Evolutionary conservation across 78 protist genomes (phyloP), one percentile per base, ranked within the genome.

Genomic region (Dictyostelium firmibasis): DNA sequence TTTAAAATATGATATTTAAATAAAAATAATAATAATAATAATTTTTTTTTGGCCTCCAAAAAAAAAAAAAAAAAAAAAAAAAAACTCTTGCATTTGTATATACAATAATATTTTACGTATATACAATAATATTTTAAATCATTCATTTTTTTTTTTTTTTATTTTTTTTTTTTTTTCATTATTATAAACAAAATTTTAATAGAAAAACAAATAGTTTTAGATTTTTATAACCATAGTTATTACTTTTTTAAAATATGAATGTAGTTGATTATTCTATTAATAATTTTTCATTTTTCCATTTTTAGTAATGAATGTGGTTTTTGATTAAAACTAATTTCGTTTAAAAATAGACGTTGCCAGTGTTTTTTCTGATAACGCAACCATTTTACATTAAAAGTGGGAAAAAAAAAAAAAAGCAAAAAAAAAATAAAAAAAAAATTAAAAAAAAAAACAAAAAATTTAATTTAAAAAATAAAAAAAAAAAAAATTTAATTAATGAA

Each of bases 1-100:
- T 18, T 69, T 84, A 70, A 84, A 70, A 84, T 47, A 84, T 70
- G 91, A 84, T 70, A 14, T 84, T 41, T 77, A 77, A 77, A 38
- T 72, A n/a, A 6, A 64, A 62, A 23, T n/a, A 14, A 62, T 16
- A 53, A 16, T 75, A 25, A 8, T 13, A 75, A 10, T 18, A 18
- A 31, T 35, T 75, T 36, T 75, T 36, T 14, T 36, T 75, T 75
- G 81, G n/a, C n/a, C n/a, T n/a, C n/a, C n/a, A 25, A 23, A 33
- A 76, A 41, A 41, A 33, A 11, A 38, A 76, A 27, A 11, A 23
- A 23, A 33, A 38, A 38, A 38, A 38, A 38, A 38, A 38, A n/a
- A n/a, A n/a, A n/a, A n/a, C n/a, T n/a, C n/a, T n/a, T n/a, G n/a
- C n/a, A n/a, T n/a, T n/a, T n/a, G n/a, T n/a, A n/a, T n/a, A n/a